Percentiles rank a stretch among this genome's conserved stretches.
phyloP scores from a whole-genome alignment of 2,329 filamentous ascomycete genomes.

The Colletotrichum sp. region DNA sequence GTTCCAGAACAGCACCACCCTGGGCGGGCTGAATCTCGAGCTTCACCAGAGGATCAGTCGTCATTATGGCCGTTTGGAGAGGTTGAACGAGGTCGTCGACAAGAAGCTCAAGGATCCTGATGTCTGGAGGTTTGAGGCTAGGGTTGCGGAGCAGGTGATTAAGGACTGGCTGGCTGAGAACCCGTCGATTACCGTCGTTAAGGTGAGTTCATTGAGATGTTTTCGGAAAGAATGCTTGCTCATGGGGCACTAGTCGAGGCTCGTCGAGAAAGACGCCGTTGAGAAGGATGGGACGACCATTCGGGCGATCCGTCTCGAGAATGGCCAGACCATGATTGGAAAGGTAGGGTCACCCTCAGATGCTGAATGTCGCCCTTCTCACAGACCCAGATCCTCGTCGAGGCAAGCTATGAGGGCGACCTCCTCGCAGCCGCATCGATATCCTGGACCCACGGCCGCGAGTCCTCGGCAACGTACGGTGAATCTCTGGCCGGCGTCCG shows the following conservation, averaged over 20 bases:
- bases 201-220: background rate
- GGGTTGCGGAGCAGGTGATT: slow-evolving; percentile 24
- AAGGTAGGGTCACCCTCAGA: background rate
- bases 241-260: background rate
- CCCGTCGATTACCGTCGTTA: background rate
- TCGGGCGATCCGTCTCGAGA: background rate
- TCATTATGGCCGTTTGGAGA: slow-evolving; percentile 19
- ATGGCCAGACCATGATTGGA: background rate
- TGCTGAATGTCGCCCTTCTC: background rate
- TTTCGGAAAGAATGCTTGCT: background rate
- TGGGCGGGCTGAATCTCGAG: slow-evolving; percentile 20
- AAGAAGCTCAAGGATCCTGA: slow-evolving; percentile 16
- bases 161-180: slow-evolving; percentile 20
- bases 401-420: slow-evolving; percentile 31
- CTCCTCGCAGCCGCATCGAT: slow-evolving; percentile 25
- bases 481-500: slow-evolving; percentile 24
- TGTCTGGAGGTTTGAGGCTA: slow-evolving; percentile 26
- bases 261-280: background rate
- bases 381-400: slow-evolving; percentile 24
- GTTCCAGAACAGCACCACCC: background rate
- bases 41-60: slow-evolving; percentile 24
- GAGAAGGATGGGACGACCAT: slow-evolving; percentile 1
- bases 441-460: slow-evolving; percentile 21
- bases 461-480: slow-evolving; percentile 8
- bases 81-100: slow-evolving; percentile 16